Evolutionary conservation across 371 early-diverging fungal species (phyloP).

Genomic region (Basidiobolus meristosporus): DNA sequence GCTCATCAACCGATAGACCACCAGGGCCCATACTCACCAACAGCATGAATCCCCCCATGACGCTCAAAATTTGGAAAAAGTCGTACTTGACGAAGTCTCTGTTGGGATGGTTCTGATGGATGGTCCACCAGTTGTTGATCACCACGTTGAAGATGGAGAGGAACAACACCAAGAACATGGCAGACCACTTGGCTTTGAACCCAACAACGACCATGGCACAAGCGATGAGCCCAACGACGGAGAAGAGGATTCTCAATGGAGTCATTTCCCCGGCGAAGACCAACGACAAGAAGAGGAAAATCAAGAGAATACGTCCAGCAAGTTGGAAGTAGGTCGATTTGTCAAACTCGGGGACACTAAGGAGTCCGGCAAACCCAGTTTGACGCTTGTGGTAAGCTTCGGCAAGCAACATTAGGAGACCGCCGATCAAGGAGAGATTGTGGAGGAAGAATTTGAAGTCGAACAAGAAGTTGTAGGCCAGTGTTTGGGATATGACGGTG

Average conservation of each 20-base stretch:
- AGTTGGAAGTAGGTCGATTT: slow-evolving; percentile 72
- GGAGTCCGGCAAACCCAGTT: slow-evolving; percentile 74
- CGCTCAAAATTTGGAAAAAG: slow-evolving; percentile 92
- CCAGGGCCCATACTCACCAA: slow-evolving; percentile 87
- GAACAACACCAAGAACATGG: slow-evolving; percentile 78
- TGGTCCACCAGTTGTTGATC: slow-evolving; percentile 93
- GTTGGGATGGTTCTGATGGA: slow-evolving; percentile 54
- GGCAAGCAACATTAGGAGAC: slow-evolving; percentile 85
- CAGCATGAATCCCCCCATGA: slow-evolving; percentile 86
- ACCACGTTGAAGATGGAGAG: slow-evolving; percentile 72
- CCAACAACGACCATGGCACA: slow-evolving; percentile 91
- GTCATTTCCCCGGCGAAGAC: slow-evolving; percentile 72
- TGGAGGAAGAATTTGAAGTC: slow-evolving; percentile 79
- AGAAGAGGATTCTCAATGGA: slow-evolving; percentile 39
- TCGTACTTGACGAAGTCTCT: slow-evolving; percentile 92
- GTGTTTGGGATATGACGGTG: slow-evolving; percentile 67
- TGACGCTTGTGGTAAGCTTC: slow-evolving; percentile 40
- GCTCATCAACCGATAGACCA: slow-evolving; percentile 82
- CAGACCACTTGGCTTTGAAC: slow-evolving; percentile 91
- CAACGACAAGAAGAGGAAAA: slow-evolving; percentile 78
- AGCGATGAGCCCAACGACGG: slow-evolving; percentile 58
- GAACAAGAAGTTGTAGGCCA: slow-evolving; percentile 86
- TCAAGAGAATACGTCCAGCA: slow-evolving; percentile 77
- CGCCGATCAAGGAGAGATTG: slow-evolving; percentile 80
- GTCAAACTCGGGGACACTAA: slow-evolving; percentile 59